phyloP scores from a whole-genome alignment of 2,329 filamentous ascomycete species.

The Penicillium brevicompactum region DNA sequence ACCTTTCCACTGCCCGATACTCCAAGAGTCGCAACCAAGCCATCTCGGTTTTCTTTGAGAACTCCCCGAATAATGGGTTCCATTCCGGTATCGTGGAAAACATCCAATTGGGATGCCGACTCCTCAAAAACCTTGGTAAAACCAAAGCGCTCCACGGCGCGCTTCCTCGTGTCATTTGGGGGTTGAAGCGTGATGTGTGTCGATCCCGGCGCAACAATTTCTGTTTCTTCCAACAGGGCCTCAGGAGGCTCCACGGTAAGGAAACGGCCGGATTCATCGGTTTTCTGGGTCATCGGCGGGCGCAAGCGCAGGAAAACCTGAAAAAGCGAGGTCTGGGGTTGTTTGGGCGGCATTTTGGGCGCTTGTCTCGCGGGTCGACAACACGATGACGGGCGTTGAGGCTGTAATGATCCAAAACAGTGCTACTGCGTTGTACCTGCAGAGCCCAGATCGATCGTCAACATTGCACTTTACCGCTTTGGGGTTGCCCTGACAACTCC shows the following conservation, averaged over 20 bases:
- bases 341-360: constrained; percentile 41
- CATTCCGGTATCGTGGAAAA: constrained; percentile 81
- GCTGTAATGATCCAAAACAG: neutral
- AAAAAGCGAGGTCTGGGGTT: constrained; percentile 67
- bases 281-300: constrained; percentile 56
- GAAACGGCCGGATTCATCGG: constrained; percentile 63
- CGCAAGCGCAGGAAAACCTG: constrained; percentile 88
- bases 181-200: constrained; percentile 78
- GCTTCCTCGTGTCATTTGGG: constrained; percentile 77
- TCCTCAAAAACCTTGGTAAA: constrained; percentile 96
- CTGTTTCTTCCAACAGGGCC: constrained; percentile 33
- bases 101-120: constrained; percentile 76
- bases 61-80: constrained; percentile 78
- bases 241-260: constrained; percentile 70
- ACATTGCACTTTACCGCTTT: constrained; percentile 4
- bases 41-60: constrained; percentile 81
- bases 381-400: neutral
- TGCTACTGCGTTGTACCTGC: neutral
- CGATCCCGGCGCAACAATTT: constrained; percentile 40
- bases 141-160: constrained; percentile 88
- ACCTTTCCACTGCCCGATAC: constrained; percentile 98
- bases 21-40: constrained; percentile 84
- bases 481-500: constrained; percentile 5
- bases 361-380: neutral
- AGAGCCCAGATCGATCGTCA: constrained; percentile 8